Conservation (phyloP, 495 filamentous ascomycete species). For the Aeminium ludgeri region DNA sequence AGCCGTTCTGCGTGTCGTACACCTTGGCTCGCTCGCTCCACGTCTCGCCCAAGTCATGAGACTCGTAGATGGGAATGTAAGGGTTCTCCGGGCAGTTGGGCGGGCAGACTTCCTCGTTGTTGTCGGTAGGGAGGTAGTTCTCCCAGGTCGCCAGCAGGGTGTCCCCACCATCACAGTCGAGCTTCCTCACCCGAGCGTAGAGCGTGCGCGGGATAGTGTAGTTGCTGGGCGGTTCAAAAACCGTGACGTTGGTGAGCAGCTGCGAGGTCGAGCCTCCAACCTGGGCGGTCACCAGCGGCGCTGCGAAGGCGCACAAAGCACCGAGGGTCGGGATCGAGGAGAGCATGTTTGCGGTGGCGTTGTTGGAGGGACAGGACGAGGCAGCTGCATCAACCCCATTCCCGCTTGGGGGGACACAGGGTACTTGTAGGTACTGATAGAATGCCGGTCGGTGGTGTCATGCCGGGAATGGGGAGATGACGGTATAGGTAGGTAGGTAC, state of each 20-base stretch:
- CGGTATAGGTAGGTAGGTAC: too few species aligned
- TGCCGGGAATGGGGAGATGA: too few species aligned
- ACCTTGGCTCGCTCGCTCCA: constrained; percentile 47
- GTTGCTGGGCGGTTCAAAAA: constrained; percentile 30
- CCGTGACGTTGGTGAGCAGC: constrained; percentile 23
- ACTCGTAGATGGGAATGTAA: constrained; percentile 25
- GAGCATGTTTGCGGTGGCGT: too few species aligned
- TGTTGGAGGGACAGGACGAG: too few species aligned
- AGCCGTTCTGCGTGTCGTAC: constrained; percentile 43
- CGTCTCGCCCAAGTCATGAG: constrained; percentile 40
- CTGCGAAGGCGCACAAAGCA: too few species aligned
- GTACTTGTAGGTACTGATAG: too few species aligned
- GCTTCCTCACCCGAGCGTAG: constrained; percentile 36
- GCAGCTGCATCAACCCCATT: too few species aligned
- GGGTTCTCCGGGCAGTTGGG: neutral
- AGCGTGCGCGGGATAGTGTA: constrained; percentile 32
- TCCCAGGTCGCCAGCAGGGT: constrained; percentile 49
- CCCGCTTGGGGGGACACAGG: too few species aligned
- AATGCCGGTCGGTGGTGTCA: too few species aligned
- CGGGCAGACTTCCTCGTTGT: neutral
- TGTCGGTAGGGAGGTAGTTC: constrained; percentile 28
- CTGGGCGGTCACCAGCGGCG: too few species aligned
- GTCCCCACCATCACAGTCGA: constrained; percentile 24
- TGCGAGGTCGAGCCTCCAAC: neutral
- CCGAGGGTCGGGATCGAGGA: too few species aligned